Base-by-base conservation (phyloP, 2,329 filamentous ascomycete species). In the Ceratocystis cacaofunesta region DNA sequence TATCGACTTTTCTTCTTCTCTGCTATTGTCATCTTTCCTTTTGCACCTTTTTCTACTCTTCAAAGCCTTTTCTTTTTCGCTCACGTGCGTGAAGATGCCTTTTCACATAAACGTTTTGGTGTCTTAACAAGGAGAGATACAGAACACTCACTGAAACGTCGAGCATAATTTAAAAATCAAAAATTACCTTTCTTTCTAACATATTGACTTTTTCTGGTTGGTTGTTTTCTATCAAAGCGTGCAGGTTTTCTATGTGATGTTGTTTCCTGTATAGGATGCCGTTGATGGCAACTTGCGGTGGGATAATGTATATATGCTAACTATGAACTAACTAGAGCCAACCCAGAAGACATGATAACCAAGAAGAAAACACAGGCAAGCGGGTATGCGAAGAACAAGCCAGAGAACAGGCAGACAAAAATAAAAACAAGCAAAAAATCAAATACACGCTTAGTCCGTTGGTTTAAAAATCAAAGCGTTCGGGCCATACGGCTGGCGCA, bases 401-500 rank as follows among this genome's bases (percentile, higher is more conserved):
- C 36, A 10, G 36, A 41, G 36, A 41, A 10, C 36, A 17, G 46
- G 19, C 30, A 1, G 17, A 65, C 46, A n/a, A 30, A 64, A n/a
- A 63, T 32, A 46, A 62, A 62, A 28, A 63, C 10, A 41, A 12
- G 43, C 60, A 62, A 25, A 17, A n/a, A 41, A 41, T 12, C 10
- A 41, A 41, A 41, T 3, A 41, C 36, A 41, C 36, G 36, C 36
- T 41, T 41, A 12, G 36, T 41, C 10, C 36, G 36, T 41, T 41
- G 10, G 36, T 41, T 41, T 12, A 41, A 12, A 41, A 44, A n/a
- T 52, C 43, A 65, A 96, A 96, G 62, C 92, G 82, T 71, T 95
- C 92, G 2, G 92, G 92, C 71, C 96, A 75, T 57, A 95, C 76
- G 46, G 95, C 81, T 2, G 94, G 94, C 57, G 94, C 94, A 55